Conservation (phyloP, 2,329 filamentous ascomycete species). For the Alternaria triticina region DNA sequence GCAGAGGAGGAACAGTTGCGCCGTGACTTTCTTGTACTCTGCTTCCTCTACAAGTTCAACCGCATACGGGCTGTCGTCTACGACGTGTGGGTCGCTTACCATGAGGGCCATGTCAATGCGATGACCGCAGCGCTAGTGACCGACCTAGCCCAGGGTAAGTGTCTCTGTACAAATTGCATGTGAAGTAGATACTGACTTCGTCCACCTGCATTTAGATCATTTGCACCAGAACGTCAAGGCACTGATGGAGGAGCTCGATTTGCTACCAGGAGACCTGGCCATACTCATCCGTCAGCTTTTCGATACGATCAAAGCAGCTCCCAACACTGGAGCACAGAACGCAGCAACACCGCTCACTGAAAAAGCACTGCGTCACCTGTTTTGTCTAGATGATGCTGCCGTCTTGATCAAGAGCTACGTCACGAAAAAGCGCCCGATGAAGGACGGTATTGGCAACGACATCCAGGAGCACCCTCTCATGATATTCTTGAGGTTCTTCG, state of each 20-base stretch:
- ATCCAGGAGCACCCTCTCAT: not conserved
- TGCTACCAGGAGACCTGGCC: not conserved
- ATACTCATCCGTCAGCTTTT: slow-evolving; percentile 8
- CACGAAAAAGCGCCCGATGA: not conserved
- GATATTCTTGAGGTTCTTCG: slow-evolving; percentile 18
- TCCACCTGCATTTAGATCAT: not conserved
- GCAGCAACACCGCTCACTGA: not conserved
- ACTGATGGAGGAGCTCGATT: slow-evolving; percentile 12
- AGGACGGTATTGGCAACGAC: not conserved
- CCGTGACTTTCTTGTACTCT: slow-evolving; percentile 20
- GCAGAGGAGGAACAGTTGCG: slow-evolving; percentile 15
- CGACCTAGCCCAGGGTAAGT: slow-evolving; percentile 16
- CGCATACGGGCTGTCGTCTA: slow-evolving; percentile 15
- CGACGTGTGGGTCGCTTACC: slow-evolving; percentile 17
- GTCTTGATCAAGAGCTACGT: not conserved
- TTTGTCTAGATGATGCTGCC: slow-evolving; percentile 12
- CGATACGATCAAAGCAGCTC: not conserved
- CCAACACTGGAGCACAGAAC: not conserved
- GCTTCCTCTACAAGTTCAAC: slow-evolving; percentile 23
- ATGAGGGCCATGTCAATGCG: slow-evolving; percentile 2
- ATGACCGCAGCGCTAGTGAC: slow-evolving; percentile 20
- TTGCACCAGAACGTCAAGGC: slow-evolving; percentile 16
- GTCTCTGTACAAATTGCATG: not conserved
- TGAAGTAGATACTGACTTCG: not conserved
- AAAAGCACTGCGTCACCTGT: slow-evolving; percentile 1